Percentiles rank a stretch among this genome's conserved stretches.
phyloP scores from a whole-genome alignment of 2,329 filamentous ascomycete species.

The Calonectria pseudoturangicola region DNA sequence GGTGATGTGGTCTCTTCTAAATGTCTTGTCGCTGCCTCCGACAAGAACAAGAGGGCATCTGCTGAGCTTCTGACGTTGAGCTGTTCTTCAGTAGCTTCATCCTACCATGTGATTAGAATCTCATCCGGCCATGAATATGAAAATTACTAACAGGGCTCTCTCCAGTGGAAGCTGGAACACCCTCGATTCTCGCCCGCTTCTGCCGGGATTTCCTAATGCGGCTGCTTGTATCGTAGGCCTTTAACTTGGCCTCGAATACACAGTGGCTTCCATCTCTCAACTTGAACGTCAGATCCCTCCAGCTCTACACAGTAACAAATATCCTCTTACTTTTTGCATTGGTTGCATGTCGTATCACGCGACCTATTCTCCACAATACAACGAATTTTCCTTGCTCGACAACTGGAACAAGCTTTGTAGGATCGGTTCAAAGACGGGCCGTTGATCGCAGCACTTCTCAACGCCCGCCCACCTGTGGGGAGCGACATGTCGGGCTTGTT shows the following conservation, averaged over 20 bases:
- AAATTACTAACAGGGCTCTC: neutral
- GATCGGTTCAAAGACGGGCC: neutral
- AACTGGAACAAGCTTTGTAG: constrained; percentile 8
- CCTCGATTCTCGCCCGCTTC: neutral
- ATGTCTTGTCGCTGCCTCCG: neutral
- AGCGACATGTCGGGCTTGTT: neutral
- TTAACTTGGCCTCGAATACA: neutral
- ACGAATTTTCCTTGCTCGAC: neutral
- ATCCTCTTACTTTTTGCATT: constrained; percentile 5
- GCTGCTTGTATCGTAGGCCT: constrained; percentile 21
- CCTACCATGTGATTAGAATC: neutral
- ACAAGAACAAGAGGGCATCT: constrained; percentile 19
- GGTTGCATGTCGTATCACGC: neutral
- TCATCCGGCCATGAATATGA: neutral
- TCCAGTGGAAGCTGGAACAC: neutral
- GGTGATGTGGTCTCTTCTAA: neutral
- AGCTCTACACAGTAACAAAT: neutral
- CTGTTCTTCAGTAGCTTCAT: neutral
- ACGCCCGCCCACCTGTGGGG: neutral
- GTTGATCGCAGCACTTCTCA: neutral
- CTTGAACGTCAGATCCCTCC: neutral
- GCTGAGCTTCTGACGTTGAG: constrained; percentile 7
- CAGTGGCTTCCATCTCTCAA: neutral
- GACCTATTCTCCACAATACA: neutral
- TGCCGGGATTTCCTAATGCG: constrained; percentile 10